Evolutionary conservation across 2,329 filamentous ascomycete species (phyloP).

Genomic region (Dactylellina parvicollis): DNA sequence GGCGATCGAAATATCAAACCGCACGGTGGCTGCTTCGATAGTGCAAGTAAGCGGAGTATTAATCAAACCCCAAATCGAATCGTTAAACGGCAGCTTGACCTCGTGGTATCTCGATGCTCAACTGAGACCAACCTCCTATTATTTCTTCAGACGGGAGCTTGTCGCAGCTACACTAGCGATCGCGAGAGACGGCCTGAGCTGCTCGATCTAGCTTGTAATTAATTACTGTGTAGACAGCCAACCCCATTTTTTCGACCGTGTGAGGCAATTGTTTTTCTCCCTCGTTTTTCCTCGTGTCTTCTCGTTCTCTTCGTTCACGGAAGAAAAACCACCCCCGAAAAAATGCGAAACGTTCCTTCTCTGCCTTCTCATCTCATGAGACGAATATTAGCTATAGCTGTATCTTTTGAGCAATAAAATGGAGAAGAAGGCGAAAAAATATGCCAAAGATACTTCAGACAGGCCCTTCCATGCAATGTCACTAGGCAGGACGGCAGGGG

Average conservation of each 20-base stretch:
- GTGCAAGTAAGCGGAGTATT: constrained; percentile 21
- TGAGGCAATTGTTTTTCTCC: constrained; percentile 54
- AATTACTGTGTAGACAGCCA: constrained; percentile 12
- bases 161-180: constrained; percentile 9
- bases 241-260: constrained; percentile 3
- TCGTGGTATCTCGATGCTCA: constrained; percentile 16
- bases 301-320: constrained; percentile 15
- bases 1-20: constrained; percentile 42
- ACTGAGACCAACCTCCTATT: constrained; percentile 35
- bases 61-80: neutral
- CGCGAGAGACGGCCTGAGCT: constrained; percentile 12
- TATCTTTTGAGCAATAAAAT: constrained; percentile 54
- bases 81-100: constrained; percentile 10
- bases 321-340: constrained; percentile 10
- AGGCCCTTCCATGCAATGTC: constrained; percentile 46
- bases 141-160: constrained; percentile 10
- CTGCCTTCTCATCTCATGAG: constrained; percentile 25
- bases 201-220: constrained; percentile 17
- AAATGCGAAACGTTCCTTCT: constrained; percentile 37
- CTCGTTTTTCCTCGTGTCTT: too few relatives aligned
- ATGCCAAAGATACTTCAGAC: constrained; percentile 37
- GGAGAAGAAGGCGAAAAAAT: constrained; percentile 29
- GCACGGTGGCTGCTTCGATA: constrained; percentile 19
- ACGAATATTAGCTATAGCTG: constrained; percentile 11
- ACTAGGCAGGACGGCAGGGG: constrained; percentile 53